phyloP scores from a whole-genome alignment of 139 green algal species.

The Chlorella ohadii region DNA sequence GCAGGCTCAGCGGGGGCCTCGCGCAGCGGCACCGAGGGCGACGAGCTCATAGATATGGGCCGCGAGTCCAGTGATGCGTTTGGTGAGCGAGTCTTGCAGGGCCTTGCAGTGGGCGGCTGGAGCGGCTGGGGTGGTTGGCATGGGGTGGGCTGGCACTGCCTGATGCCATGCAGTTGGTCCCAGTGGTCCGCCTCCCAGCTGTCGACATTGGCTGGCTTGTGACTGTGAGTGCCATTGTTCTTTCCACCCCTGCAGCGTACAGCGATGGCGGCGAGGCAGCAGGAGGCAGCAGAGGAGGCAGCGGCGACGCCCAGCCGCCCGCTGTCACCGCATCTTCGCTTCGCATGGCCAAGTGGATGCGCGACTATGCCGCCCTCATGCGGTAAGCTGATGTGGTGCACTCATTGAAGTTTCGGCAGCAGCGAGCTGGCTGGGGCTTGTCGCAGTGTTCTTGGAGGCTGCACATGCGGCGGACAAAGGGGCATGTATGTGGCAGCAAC shows the following conservation, averaged over 20 bases:
- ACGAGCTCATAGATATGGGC: neutral
- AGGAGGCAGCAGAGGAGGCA: neutral
- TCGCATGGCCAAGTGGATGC: slow-evolving; percentile 55
- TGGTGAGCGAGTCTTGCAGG: neutral
- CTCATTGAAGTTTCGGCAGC: too few relatives aligned
- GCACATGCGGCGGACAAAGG: too few relatives aligned
- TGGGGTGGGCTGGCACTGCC: neutral
- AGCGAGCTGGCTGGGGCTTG: neutral
- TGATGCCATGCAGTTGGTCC: too few relatives aligned
- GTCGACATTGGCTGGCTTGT: too few relatives aligned
- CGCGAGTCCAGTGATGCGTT: neutral
- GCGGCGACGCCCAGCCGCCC: neutral
- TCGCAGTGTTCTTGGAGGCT: too few relatives aligned
- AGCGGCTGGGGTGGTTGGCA: neutral
- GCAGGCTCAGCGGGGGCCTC: neutral
- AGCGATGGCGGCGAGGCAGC: neutral
- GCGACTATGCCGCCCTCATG: slow-evolving; percentile 61
- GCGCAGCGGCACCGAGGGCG: slow-evolving; percentile 21
- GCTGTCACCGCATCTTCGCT: slow-evolving; percentile 46
- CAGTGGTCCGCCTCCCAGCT: too few relatives aligned
- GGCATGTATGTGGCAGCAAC: too few relatives aligned
- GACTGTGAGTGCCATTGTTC: too few relatives aligned
- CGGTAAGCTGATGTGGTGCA: slow-evolving; percentile 10
- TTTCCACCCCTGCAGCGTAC: neutral
- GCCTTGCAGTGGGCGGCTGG: too few relatives aligned